phyloP scores from a whole-genome alignment of 768 basidiomycete genomes.

The Tulasnella sp. region DNA sequence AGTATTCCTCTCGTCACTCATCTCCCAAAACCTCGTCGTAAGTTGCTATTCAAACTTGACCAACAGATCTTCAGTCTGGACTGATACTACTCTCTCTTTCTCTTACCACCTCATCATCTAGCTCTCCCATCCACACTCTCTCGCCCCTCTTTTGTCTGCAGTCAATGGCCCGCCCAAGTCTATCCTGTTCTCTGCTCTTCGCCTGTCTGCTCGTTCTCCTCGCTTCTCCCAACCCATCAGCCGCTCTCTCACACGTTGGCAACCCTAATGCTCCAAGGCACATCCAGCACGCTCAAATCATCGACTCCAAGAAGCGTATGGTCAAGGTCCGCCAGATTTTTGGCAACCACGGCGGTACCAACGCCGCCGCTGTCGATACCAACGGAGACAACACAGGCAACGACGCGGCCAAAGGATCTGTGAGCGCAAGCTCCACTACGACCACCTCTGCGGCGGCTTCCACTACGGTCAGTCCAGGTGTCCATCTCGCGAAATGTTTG shows the following conservation, averaged over 20 bases:
- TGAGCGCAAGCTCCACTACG: not conserved
- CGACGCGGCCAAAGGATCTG: not conserved
- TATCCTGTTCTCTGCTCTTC: slow-evolving; percentile 55
- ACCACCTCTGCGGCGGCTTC: not conserved
- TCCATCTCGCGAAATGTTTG: not conserved
- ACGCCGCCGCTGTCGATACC: not conserved
- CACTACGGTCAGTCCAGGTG: not conserved
- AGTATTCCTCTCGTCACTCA: not conserved
- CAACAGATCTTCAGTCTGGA: not conserved
- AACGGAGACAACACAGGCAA: not conserved
- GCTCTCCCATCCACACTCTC: not conserved
- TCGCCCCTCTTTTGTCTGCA: not conserved
- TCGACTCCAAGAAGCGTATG: not conserved
- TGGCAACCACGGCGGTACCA: not conserved
- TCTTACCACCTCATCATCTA: not conserved
- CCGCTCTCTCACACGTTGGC: not conserved
- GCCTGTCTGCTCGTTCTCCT: slow-evolving; percentile 47
- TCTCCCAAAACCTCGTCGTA: not conserved
- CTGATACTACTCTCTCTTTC: not conserved
- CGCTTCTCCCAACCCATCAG: slow-evolving; percentile 34
- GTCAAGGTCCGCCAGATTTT: not conserved
- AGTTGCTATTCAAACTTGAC: not conserved
- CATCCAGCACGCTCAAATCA: not conserved
- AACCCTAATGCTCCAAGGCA: not conserved
- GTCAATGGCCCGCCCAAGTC: slow-evolving; percentile 5